Evolutionary conservation across 2,329 filamentous ascomycete genomes (phyloP).

Genomic region (Tolypocladium inflatum): DNA sequence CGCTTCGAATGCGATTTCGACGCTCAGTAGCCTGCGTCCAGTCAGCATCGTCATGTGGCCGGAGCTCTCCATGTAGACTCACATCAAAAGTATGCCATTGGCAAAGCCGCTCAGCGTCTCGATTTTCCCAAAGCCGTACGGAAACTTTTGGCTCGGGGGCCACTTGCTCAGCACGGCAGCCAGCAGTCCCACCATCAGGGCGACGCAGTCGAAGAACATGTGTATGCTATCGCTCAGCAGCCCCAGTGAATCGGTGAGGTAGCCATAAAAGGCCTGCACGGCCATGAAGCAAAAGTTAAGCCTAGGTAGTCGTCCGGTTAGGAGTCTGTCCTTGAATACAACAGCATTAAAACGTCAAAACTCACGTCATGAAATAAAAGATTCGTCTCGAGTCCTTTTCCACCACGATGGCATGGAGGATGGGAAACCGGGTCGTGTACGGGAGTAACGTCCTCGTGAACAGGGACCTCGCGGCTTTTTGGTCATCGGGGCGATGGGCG

Average conservation of each 20-base stretch:
- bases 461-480: constrained; percentile 45
- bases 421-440: constrained; percentile 59
- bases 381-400: constrained; percentile 92
- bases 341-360: background rate
- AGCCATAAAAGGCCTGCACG: constrained; percentile 89
- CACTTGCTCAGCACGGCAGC: constrained; percentile 95
- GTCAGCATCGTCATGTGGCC: constrained; percentile 5
- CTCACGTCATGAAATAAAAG: constrained; percentile 91
- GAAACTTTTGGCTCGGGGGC: constrained; percentile 81
- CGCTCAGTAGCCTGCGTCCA: constrained; percentile 64
- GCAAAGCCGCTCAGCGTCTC: constrained; percentile 94
- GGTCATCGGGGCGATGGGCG: constrained; percentile 24
- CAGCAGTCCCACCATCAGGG: constrained; percentile 78
- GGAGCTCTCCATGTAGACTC: constrained; percentile 18
- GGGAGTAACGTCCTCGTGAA: constrained; percentile 67
- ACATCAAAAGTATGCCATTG: constrained; percentile 92
- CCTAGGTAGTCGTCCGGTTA: constrained; percentile 31
- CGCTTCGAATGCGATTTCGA: constrained; percentile 94
- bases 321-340: background rate
- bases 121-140: constrained; percentile 94
- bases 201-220: constrained; percentile 98
- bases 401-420: constrained; percentile 75
- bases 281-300: constrained; percentile 94
- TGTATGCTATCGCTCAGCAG: constrained; percentile 97
- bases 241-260: constrained; percentile 84